Base-by-base conservation (phyloP, 2,329 filamentous ascomycete species). In the Colletotrichum tabaci region DNA sequence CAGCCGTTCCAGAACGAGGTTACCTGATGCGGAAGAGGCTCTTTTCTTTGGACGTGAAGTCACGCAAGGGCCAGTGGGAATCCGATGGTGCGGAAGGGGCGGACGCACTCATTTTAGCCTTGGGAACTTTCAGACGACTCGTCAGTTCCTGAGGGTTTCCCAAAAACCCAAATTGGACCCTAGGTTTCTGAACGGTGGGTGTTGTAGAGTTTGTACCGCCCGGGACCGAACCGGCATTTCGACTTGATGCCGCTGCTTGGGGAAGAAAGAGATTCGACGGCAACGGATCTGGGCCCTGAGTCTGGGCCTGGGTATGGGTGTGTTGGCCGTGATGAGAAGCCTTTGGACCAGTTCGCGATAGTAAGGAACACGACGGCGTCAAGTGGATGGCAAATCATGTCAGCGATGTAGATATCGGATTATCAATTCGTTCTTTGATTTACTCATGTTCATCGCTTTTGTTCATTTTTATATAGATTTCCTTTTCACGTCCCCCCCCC, bases 121-220 rank as follows among this genome's bases (percentile, higher is more conserved):
- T 38, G 46, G 6, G 26, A 52, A 52, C 30, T 35, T 44, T 62
- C 46, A 47, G 60, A 62, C 46, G 60, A 62, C 47, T 62, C 60
- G 60, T 52, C 42, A 35, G 40, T 13, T 21, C 30, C n/a, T 50
- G 21, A 52, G 16, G 10, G 49, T 53, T 35, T 8, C 21, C 26
- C 50, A 26, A 13, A 30, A 15, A 21, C 21, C 4, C 23, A 23
- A 30, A 30, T 1, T 30, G 7, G 30, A 8, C 30, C 12, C 30
- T 55, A 30, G 4, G 35, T 40, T 56, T 56, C 26, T 40, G 21
- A 13, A 35, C 18, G 3, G 26, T 26, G 4, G 4, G 21, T 13
- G 42, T 18, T 2, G 5, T 46, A 3, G 18, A 8, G 16, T 47
- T 21, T n/a, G 18, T n/a, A 15, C 18, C 9, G 15, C 21, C 46